Base-by-base conservation (phyloP, 345 rosid species). In the Eucalyptus guilfoylei region DNA sequence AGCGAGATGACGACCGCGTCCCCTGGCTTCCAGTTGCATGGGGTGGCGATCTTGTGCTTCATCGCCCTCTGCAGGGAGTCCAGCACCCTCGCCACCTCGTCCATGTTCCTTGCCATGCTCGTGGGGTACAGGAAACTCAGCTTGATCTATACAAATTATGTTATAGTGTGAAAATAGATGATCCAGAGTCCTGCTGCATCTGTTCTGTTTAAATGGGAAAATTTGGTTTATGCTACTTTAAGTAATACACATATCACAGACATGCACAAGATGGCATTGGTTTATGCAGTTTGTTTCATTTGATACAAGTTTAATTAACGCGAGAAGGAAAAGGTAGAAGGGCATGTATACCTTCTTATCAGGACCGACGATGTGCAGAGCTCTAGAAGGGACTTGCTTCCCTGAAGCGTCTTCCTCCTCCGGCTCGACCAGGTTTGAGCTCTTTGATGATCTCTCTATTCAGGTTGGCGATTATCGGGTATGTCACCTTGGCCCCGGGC, bases 371-470 rank as follows among this genome's bases (percentile, higher is more conserved):
- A 95, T 94, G 88, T 95, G 98, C 42, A 95, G 94, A 81, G 97
- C 97, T 88, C 96, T 94, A 88, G 97, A 96, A 1, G 98, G 97
- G 13, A 92, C 55, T 8, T 48, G 87, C 48, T 88, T 89, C 44
- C 94, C 93, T 4, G 90, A 87, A 17, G 92, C 17, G 76, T 95
- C 97, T 45, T 92, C 93, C 88, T 91, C 96, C n/a, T 94, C 94
- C 1, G 99, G 94, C 52, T 96, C 98, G 48, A 97, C 92, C 98
- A 96, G 96, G 93, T 98, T 98, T 97, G 49, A 95, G 96, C 83
- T 94, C 94, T 88, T 91, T 90, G 69, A 96, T 92, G 85, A 95
- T 87, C 86, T 94, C 93, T 85, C 94, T 90, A 50, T 90, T 92
- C 49, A 95, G 97, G 87, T 95, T 98, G 11, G 95, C 95, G 3